These are phyloP conservation scores for Globisporangium cederbergense DNA, from an alignment of 352 stramenopile genomes.

Conservation along the genomic window DNA sequence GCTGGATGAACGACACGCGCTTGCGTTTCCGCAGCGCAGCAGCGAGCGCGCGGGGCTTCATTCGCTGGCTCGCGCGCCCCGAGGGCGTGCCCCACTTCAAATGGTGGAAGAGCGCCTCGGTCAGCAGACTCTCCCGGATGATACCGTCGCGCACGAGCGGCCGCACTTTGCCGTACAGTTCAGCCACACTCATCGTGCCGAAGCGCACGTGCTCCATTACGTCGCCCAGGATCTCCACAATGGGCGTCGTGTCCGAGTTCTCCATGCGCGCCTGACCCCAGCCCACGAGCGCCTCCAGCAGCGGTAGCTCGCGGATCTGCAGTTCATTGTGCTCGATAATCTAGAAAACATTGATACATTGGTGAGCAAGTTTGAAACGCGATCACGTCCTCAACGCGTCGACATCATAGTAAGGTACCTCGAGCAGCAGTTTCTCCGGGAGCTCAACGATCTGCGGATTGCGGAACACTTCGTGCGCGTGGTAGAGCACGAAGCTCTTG, in stretches of 20 bases:
- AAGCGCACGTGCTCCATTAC: constrained; percentile 85
- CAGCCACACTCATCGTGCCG: constrained; percentile 83
- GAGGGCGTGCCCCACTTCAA: constrained; percentile 78
- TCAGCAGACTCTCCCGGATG: constrained; percentile 68
- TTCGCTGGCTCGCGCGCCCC: constrained; percentile 53
- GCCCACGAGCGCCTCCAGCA: constrained; percentile 77
- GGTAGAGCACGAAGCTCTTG: constrained; percentile 77
- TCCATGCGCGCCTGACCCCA: constrained; percentile 74
- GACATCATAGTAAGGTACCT: constrained; percentile 26
- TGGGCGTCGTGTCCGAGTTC: constrained; percentile 32
- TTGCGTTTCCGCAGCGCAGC: constrained; percentile 78
- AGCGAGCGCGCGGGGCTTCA: constrained; percentile 57
- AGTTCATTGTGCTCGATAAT: constrained; percentile 80
- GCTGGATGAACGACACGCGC: constrained; percentile 85
- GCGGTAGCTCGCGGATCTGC: constrained; percentile 75
- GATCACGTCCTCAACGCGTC: background rate
- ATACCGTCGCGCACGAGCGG: constrained; percentile 62
- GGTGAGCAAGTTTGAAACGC: background rate
- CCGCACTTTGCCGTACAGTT: constrained; percentile 83
- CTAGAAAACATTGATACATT: constrained; percentile 7
- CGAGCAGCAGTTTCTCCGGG: constrained; percentile 78
- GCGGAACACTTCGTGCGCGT: constrained; percentile 81
- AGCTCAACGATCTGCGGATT: constrained; percentile 69
- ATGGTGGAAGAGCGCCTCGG: constrained; percentile 83
- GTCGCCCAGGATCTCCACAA: constrained; percentile 60